Base-by-base conservation (phyloP, 768 basidiomycete genomes). In the Trametes cubensis region DNA sequence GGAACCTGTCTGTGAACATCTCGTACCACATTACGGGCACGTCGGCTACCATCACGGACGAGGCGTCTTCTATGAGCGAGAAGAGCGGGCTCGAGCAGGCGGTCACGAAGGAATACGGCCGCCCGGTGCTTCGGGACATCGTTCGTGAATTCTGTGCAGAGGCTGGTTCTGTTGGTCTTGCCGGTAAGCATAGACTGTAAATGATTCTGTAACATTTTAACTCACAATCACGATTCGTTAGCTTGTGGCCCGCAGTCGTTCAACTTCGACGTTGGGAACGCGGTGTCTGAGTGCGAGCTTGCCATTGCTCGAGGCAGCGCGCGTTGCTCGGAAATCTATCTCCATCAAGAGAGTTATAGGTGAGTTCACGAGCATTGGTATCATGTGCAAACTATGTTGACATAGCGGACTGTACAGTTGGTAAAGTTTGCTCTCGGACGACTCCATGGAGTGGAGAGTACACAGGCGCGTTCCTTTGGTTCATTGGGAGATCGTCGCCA, bases 291-390 rank as follows among this genome's bases (percentile, higher is more conserved):
- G 51, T 63, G 69, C 21, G 67, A 77, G 66, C 61, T 73, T 25
- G 63, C 64, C n/a, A 72, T 77, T 53, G 60, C 66, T 17, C 64
- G 71, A 46, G 72, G 76, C 18, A 64, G 61, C 64, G 64, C 70
- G 13, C 47, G 23, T 52, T 70, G 69, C 61, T 70, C 60, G 42
- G 69, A 76, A 48, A 25, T 75, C 21, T 70, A 72, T 66, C 42
- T 75, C 49, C 72, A 76, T 60, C 68, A 73, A 20, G 74, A 77
- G 68, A 68, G 70, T 4, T 75, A 74, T 58, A 70, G 72, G 72
- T 73, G 28, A 20, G 70, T 65, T 15, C 38, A 10, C 38, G 21
- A 10, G 17, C 15, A 6, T 23, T 23, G 1, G 23, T 4, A 15
- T 18, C 23, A 11, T 34, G 10, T 4, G 5, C 34, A 2, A 34